A percentile compares a stretch with the other conserved stretches of the same genome.
Evolutionary conservation across 305 asterid species (phyloP).

Genomic region (Galium porrigens): DNA sequence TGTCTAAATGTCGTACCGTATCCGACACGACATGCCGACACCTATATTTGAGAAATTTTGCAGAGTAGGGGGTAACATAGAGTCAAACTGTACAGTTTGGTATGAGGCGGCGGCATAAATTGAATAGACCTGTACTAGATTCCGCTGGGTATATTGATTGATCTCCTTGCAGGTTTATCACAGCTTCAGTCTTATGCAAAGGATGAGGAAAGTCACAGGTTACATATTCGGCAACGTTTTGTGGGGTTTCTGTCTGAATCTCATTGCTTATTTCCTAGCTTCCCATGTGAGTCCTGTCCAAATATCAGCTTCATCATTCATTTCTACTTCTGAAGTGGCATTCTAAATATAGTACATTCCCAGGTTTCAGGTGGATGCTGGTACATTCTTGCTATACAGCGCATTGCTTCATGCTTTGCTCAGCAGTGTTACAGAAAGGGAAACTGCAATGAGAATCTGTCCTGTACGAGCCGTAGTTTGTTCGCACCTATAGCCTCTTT

Average conservation of each 20-base stretch:
- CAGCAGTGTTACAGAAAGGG: slow-evolving; percentile 1
- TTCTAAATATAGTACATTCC: not conserved
- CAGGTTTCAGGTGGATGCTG: slow-evolving; percentile 24
- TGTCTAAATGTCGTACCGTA: no score
- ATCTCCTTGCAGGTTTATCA: slow-evolving; percentile 22
- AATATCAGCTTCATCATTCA: not conserved
- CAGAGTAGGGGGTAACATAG: no score
- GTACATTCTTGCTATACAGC: slow-evolving; percentile 22
- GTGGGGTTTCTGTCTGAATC: slow-evolving; percentile 29
- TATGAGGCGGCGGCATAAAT: no score
- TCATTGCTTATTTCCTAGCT: slow-evolving; percentile 31
- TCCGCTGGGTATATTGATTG: not conserved
- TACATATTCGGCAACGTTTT: slow-evolving; percentile 8
- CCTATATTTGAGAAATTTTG: no score
- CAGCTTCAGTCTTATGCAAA: slow-evolving; percentile 20
- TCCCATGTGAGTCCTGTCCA: slow-evolving; percentile 5
- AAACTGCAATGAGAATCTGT: not conserved
- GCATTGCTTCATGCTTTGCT: slow-evolving; percentile 16
- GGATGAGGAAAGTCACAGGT: slow-evolving; percentile 25
- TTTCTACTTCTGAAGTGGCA: not conserved
- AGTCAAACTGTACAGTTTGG: no score
- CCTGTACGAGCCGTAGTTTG: slow-evolving; percentile 3
- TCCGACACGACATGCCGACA: no score
- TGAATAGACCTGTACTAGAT: no score
- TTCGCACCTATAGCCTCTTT: not conserved